phyloP scores from a whole-genome alignment of 495 filamentous ascomycete species.

The Daldinia loculata region DNA sequence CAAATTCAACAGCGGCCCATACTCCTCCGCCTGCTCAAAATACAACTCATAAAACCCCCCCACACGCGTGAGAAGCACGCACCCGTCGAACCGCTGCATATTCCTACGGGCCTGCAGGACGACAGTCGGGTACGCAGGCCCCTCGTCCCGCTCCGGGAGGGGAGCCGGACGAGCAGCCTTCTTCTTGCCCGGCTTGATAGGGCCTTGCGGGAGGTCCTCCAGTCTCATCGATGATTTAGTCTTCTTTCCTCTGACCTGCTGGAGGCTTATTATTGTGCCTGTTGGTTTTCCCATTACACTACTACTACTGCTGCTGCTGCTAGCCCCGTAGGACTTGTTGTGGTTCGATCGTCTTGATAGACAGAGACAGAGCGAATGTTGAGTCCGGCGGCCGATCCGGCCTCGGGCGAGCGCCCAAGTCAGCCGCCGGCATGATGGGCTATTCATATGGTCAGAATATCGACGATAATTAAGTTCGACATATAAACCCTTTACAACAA shows the following conservation, averaged over 20 bases:
- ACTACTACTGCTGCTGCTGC: too few relatives aligned
- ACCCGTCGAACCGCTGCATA: slow-evolving; percentile 89
- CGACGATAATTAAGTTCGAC: neutral
- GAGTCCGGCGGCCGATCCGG: slow-evolving; percentile 11
- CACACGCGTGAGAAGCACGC: slow-evolving; percentile 87
- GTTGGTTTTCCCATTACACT: too few relatives aligned
- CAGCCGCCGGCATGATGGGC: slow-evolving; percentile 43
- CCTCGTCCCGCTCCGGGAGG: slow-evolving; percentile 44
- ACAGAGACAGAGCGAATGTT: slow-evolving; percentile 5
- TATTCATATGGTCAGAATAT: slow-evolving; percentile 38
- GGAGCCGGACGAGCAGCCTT: neutral
- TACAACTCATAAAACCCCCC: slow-evolving; percentile 98
- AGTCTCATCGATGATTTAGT: slow-evolving; percentile 65
- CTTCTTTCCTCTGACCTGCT: slow-evolving; percentile 42
- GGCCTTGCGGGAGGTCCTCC: slow-evolving; percentile 73
- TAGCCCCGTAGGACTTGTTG: too few relatives aligned
- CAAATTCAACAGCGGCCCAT: slow-evolving; percentile 83
- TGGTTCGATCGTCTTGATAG: too few relatives aligned
- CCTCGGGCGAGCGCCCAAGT: slow-evolving; percentile 28
- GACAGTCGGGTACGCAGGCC: slow-evolving; percentile 81
- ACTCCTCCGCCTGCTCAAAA: slow-evolving; percentile 90
- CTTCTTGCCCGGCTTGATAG: neutral
- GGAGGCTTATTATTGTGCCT: neutral
- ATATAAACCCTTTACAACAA: neutral
- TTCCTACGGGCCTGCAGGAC: slow-evolving; percentile 89